Base-by-base conservation (phyloP, 805 yeast species). In the Limtongia smithiae region DNA sequence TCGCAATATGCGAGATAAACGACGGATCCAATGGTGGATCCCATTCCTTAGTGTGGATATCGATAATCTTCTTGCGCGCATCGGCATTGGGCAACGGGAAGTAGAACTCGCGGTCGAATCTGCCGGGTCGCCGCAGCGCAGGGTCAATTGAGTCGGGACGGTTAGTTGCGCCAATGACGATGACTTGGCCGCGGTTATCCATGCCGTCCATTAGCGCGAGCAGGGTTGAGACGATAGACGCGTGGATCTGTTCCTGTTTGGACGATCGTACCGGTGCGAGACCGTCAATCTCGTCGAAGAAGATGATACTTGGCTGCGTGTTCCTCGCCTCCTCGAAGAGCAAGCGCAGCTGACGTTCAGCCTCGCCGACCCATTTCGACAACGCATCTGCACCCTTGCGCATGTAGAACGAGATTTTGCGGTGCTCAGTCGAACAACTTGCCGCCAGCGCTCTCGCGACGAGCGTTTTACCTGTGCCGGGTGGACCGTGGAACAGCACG, bases 341-440 rank as follows among this genome's bases (percentile, higher is more conserved):
- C 37, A 91, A 71, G 51, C 98, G 72, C 54, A 93, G 72, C 66
- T 93, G 97, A 58, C 98, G 76, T 68, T 93, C 98, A 4, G 97
- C 97, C 68, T 93, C 98, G 62, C 98, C 98, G 3, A 93, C 97
- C 98, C 98, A 93, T 70, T 93, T 93, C 38, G 96, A 86, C 60
- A 93, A 71, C 64, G 95, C 85, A 66, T 93, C 98, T 0, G 98
- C 97, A 57, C 98, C 99, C 65, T 93, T 93, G 55, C 99, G 73
- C 98, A 93, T 93, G 68, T 89, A 93, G 63, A 93, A 93, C 0
- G 98, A 89, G 50, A 93, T 89, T 59, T 93, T 91, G 53, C 83
- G 74, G 12, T 82, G 82, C 15, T 85, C 82, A 0, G 94, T 80
- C 0, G 96, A 85, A 60, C 96, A 89, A 57, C 95, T 85, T 0